Base-by-base conservation (phyloP, 2,329 filamentous ascomycete species). In the Colletotrichum godetiae region DNA sequence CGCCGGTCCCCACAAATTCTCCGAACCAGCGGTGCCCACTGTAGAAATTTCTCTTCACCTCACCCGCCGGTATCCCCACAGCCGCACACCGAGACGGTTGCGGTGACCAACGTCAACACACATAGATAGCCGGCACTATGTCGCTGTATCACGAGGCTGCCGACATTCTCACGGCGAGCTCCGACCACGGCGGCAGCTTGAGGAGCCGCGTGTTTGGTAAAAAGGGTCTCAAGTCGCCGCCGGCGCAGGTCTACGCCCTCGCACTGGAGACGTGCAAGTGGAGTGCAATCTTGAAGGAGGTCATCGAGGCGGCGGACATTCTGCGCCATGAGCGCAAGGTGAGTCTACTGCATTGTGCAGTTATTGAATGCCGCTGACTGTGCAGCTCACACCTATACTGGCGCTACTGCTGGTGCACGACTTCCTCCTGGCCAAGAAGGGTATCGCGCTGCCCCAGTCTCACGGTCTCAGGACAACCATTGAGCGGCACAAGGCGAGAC, bases 71-170 rank as follows among this genome's bases (percentile, higher is more conserved):
- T 65, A 27, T 29, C 42, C 24, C 68, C 64, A 60, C 58, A 52
- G 33, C 58, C 49, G 59, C 60, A 58, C 56, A 71, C 67, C 60
- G 61, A 64, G 56, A 53, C 10, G 19, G 27, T 37, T 52, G 56
- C 70, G 60, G 13, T 27, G 49, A 64, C 22, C 6, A 31, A n/a
- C 22, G 42, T 66, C 53, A 13, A 27, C 22, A 13, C n/a, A 56
- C 7, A 56, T 37, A 62, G 42, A n/a, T 19, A n/a, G 55, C 37
- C 42, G n/a, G 4, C 33, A 19, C 13, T 10, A 98, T 98, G 96
- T 97, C 95, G 60, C 92, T 99, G 69, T 99, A 99, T 82, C 93
- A 97, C 81, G 97, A 98, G 85, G 93, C 95, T 7, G 95, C 93
- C 4, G 88, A 92, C 15, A 86, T 98, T 46, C 85, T 99, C 68